phyloP scores from a whole-genome alignment of 31 red algal genomes.

The Porphyra umbilicalis region DNA sequence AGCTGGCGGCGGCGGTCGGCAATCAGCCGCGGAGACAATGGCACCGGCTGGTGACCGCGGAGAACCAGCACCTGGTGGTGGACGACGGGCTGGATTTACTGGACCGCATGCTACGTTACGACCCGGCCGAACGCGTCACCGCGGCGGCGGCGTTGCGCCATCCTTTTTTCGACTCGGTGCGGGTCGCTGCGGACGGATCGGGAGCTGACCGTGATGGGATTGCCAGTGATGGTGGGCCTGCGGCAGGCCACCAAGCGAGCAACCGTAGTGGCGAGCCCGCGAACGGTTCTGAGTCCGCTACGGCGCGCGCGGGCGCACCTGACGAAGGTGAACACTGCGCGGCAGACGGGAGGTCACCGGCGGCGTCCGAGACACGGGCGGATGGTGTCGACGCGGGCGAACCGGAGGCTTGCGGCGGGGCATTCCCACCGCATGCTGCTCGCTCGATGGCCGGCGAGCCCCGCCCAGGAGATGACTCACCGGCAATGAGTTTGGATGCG shows the following conservation, averaged over 20 bases:
- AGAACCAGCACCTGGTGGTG: conserved; percentile 69
- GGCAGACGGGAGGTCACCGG: no score
- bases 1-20: conserved; percentile 46
- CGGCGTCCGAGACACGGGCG: no score
- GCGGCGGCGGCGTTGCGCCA: conserved; percentile 83
- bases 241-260: neutral
- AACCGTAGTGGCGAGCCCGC: neutral
- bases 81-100: conserved; percentile 78
- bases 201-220: no score
- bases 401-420: no score
- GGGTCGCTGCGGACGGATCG: neutral
- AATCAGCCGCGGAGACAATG: conserved; percentile 54
- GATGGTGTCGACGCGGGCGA: no score
- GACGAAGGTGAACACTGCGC: no score
- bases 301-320: neutral
- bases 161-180: conserved; percentile 80
- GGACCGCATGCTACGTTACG: conserved; percentile 86
- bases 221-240: neutral
- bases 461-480: no score
- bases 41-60: conserved; percentile 62
- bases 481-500: no score
- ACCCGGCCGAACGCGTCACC: conserved; percentile 81
- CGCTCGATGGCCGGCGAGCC: no score
- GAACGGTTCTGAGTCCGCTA: neutral
- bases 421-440: no score